Evolutionary conservation across 352 stramenopile genomes (phyloP), one percentile per base, ranked within the genome.

Genomic region (Blastocystis sp.): DNA sequence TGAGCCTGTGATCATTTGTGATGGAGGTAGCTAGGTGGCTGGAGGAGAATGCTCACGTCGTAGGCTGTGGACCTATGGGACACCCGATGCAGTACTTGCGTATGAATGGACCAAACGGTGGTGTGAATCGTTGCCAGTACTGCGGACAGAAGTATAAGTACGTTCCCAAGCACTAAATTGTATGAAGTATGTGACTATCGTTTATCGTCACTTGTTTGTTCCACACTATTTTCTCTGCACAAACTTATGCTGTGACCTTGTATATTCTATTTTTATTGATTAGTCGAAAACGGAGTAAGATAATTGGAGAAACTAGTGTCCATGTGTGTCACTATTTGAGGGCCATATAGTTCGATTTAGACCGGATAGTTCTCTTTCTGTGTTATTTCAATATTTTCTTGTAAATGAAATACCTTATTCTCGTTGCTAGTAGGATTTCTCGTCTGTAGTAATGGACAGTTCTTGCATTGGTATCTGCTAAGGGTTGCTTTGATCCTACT

Each of bases 141-240:
- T 89, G 78, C 41, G 78, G 78, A n/a, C 66, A 79, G 66, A 89
- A 59, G 70, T 89, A 78, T 62, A 89, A 89, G 47, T 85, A 85
- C 45, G 73, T 85, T 2, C 73, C 73, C n/a, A 85, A 85, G 50
- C 73, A 85, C 73, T 85, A 85, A 85, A 26, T 30, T 26, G 65
- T 26, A 18, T 18, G 26, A 43, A 39, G 63, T 73, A 24, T 30
- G n/a, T 85, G 41, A 45, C 7, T 66, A 68, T 65, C 56, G 53
- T 85, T 68, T 85, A 85, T 85, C 73, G 50, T 85, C 18, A 54
- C n/a, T 13, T 69, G 53, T 85, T 85, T 66, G 73, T 85, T 66
- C 47, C 20, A 73, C 30, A 41, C 26, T 9, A 1, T 68, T n/a
- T 13, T 59, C 20, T n/a, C 13, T 59, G 13, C 20, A 59, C 50